phyloP scores from a whole-genome alignment of 768 basidiomycete genomes.

The Exidia glandulosa region DNA sequence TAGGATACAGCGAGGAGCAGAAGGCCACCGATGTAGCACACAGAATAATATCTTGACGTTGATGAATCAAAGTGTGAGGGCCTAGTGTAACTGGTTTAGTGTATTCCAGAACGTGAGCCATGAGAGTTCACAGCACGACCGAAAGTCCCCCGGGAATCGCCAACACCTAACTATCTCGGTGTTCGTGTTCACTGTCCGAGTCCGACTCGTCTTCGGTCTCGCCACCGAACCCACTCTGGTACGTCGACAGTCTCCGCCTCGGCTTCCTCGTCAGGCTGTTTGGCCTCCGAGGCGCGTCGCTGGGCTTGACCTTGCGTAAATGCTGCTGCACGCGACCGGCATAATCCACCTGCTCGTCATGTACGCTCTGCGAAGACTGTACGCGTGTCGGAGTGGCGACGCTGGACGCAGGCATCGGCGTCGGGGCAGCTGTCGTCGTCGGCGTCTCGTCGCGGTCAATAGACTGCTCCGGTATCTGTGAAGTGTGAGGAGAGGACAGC shows the following conservation, averaged over 20 bases:
- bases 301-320: neutral
- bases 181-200: too few relatives aligned
- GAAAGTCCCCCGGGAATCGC: too few relatives aligned
- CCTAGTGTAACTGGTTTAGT: too few relatives aligned
- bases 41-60: too few relatives aligned
- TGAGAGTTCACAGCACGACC: too few relatives aligned
- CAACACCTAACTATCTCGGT: too few relatives aligned
- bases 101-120: too few relatives aligned
- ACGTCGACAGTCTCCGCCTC: neutral
- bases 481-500: neutral
- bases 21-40: too few relatives aligned
- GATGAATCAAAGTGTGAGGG: too few relatives aligned
- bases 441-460: constrained; percentile 19
- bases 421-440: neutral
- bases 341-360: neutral
- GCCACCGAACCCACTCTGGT: neutral
- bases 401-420: neutral
- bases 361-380: neutral
- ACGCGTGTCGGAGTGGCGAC: neutral
- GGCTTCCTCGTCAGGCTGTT: neutral
- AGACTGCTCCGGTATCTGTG: constrained; percentile 31
- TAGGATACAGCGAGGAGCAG: too few relatives aligned
- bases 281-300: neutral
- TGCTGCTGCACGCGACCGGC: neutral
- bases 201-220: neutral